A percentile compares a stretch with the other conserved stretches of the same genome.
These are phyloP conservation scores for Collariella sp. DNA, from an alignment of 495 filamentous ascomycete genomes.

Conservation along the genomic window DNA sequence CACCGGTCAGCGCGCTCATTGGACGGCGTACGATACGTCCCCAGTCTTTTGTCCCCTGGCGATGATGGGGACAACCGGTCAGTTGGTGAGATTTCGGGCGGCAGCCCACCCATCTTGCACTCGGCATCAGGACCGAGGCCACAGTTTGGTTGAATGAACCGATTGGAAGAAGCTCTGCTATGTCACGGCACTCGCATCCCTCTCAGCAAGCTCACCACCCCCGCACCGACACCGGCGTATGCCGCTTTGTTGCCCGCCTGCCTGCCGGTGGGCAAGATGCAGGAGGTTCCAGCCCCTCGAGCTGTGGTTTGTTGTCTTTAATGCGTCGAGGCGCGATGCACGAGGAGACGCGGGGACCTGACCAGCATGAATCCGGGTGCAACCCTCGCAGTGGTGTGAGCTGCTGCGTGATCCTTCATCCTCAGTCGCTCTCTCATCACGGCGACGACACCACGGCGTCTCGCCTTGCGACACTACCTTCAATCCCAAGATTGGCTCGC, in stretches of 20 bases:
- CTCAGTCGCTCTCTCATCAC: background rate
- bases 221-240: conserved; percentile 1
- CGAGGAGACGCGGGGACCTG: conserved; percentile 9
- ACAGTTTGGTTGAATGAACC: background rate
- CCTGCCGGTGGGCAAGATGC: background rate
- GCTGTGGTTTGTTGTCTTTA: background rate
- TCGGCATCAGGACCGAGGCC: background rate
- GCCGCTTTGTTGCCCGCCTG: background rate
- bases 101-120: no score
- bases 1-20: no score
- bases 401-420: background rate
- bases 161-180: no score
- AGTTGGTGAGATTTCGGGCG: no score
- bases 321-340: conserved; percentile 4
- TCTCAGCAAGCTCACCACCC: background rate
- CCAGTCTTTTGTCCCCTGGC: no score
- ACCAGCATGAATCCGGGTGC: conserved; percentile 5
- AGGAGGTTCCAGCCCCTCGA: background rate
- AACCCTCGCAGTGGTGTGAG: conserved; percentile 5
- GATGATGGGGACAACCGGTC: no score
- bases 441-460: background rate
- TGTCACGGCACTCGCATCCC: background rate
- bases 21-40: no score
- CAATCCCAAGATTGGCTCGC: no score
- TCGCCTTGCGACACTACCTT: background rate